phyloP scores from a whole-genome alignment of 345 rosid species.

The Syzygium aqueum region DNA sequence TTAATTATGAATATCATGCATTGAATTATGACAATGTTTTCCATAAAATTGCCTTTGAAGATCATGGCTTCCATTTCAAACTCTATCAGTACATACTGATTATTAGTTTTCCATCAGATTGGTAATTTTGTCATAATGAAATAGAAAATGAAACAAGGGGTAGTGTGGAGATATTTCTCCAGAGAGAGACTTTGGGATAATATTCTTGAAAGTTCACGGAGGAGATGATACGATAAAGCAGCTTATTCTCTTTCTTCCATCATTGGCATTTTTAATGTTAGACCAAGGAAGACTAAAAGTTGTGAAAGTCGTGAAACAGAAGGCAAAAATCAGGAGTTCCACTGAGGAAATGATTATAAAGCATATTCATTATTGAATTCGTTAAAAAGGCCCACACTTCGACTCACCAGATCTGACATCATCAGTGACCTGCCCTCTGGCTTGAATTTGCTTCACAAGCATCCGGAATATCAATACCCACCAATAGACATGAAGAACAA shows the following conservation, averaged over 20 bases:
- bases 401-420: constrained; percentile 87
- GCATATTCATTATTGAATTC: not conserved
- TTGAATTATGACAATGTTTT: not conserved
- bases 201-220: not conserved
- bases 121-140: not conserved
- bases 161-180: not conserved
- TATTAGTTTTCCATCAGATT: not conserved
- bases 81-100: not conserved
- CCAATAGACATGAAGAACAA: constrained; percentile 86
- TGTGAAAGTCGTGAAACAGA: not conserved
- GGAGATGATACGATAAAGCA: not conserved
- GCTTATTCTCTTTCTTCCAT: not conserved
- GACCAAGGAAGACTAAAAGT: not conserved
- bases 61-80: not conserved
- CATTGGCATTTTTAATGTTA: not conserved
- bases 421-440: constrained; percentile 64
- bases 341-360: not conserved
- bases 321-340: not conserved
- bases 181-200: not conserved
- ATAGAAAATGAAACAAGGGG: not conserved
- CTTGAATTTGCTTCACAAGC: constrained; percentile 75
- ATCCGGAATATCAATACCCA: constrained; percentile 84
- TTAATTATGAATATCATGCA: not conserved
- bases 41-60: not conserved
- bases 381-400: not conserved